Evolutionary conservation across 164 flowering plant genomes (phyloP), one percentile per base, ranked within the genome.

Genomic region (Brasenia schreberi): DNA sequence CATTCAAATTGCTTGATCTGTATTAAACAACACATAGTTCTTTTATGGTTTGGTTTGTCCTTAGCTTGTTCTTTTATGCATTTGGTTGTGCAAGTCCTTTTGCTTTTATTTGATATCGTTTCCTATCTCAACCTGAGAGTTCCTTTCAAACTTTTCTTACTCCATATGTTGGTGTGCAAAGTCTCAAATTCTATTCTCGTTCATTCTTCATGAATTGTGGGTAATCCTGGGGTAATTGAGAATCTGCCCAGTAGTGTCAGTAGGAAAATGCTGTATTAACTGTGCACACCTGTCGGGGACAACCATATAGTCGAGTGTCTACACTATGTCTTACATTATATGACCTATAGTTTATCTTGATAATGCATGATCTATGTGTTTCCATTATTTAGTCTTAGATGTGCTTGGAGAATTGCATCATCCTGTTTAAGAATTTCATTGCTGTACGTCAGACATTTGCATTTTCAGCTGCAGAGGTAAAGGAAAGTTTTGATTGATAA

Each of bases 311-410:
- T 59, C n/a, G 18, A 18, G 10, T 58, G 45, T 6, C 6, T 33
- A 43, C 2, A 42, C 7, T 39, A 33, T n/a, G n/a, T 42, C 14
- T 42, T 11, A 59, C 49, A n/a, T 6, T 70, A 58, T 33, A n/a
- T 66, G 18, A 23, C n/a, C 23, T 10, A 49, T 10, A 14, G 6
- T 49, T 66, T 59, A 6, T 7, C 7, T 61, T 10, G 18, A 61
- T 61, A 19, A 7, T 6, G 63, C 19, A 10, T 18, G 19, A 12
- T 69, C 33, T 77, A 87, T 81, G 74, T 72, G 80, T 80, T 84
- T 75, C 90, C 96, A 67, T 45, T 84, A 66, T 79, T 69, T 70
- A 78, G 84, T 71, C 66, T 87, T 68, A 77, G 71, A 72, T 72
- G 81, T 71, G 83, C 82, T 19, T 81, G 80, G 82, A 86, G 76